These are phyloP conservation scores for Yamadazyma spencermartinsiae DNA, from an alignment of 1,139 yeast species.

Conservation along the genomic window DNA sequence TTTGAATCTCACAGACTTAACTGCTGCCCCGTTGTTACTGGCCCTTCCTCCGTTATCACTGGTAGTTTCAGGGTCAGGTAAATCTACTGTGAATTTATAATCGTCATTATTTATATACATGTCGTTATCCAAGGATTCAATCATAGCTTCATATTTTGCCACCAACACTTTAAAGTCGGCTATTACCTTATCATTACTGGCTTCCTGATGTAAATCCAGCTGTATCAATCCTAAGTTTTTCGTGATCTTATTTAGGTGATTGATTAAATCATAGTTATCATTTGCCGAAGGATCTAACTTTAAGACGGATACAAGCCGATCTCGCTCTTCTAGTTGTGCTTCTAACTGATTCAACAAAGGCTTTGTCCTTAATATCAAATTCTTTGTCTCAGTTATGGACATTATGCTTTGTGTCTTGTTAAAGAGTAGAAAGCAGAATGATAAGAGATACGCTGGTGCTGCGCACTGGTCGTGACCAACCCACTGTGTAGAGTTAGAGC, in stretches of 20 bases:
- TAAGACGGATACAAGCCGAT: constrained; percentile 40
- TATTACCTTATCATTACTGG: constrained; percentile 9
- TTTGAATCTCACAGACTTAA: constrained; percentile 56
- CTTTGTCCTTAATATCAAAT: constrained; percentile 10
- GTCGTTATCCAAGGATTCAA: constrained; percentile 27
- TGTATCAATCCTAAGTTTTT: constrained; percentile 31
- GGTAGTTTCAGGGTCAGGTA: constrained; percentile 3
- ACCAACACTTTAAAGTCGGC: constrained; percentile 20
- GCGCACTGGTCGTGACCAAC: too few relatives aligned
- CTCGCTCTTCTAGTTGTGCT: constrained; percentile 51
- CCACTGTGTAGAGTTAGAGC: too few relatives aligned
- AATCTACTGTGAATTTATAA: constrained; percentile 25
- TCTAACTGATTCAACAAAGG: constrained; percentile 37
- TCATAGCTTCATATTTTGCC: constrained; percentile 21
- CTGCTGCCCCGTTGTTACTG: constrained; percentile 2
- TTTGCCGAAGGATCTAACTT: constrained; percentile 51
- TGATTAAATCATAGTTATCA: constrained; percentile 55
- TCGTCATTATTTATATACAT: constrained; percentile 36
- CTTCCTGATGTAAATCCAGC: constrained; percentile 27
- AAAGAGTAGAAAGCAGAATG: too few relatives aligned
- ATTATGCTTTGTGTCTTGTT: too few relatives aligned
- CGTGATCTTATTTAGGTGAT: constrained; percentile 37
- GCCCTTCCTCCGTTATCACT: constrained; percentile 4
- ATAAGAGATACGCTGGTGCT: background rate
- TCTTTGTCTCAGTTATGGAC: constrained; percentile 11